Evolutionary conservation across 495 filamentous ascomycete genomes (phyloP), one percentile per base, ranked within the genome.

Genomic region (Penicillium herquei): DNA sequence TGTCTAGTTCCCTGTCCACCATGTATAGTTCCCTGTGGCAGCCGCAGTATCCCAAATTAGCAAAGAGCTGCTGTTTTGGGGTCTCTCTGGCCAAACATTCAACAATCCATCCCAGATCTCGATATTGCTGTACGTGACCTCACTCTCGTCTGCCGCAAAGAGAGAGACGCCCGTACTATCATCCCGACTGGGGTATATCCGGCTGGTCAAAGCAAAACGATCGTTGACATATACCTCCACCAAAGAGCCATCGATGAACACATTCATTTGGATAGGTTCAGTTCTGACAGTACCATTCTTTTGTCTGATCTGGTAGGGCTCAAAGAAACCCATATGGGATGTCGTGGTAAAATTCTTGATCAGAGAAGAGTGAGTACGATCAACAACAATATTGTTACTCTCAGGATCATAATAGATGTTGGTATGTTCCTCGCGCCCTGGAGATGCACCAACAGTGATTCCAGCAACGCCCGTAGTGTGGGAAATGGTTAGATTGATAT

Each of bases 111-210:
- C 58, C 58, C 58, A 61, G 39, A 61, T 41, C 26, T 61, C 58
- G 6, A 61, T 8, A 12, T 46, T 32, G 1, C 49, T 53, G 11
- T 54, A 61, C 17, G 50, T 40, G 16, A 57, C 50, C 18, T 61
- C 11, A 14, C 37, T 54, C 8, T 46, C 49, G 0, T 55, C 43
- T 1, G 16, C 58, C 4, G 31, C 30, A n/a, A 50, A 61, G 12
- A 61, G 37, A 9, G 50, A 13, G 11, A 56, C 14, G 2, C 54
- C 58, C 2, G 35, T 54, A 39, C 58, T 61, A 51, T 57, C 58
- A 58, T 79, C 51, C 3, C 51, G 51, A 33, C 59, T 62, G 12
- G 59, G 59, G 49, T 62, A 62, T n/a, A 58, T 62, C 3, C 59
- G 59, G 16, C 46, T 55, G 6, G 59, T 62, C 6, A 62, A 32